Evolutionary conservation across 139 green algal species (phyloP).

Genomic region (Chlorella sp.): DNA sequence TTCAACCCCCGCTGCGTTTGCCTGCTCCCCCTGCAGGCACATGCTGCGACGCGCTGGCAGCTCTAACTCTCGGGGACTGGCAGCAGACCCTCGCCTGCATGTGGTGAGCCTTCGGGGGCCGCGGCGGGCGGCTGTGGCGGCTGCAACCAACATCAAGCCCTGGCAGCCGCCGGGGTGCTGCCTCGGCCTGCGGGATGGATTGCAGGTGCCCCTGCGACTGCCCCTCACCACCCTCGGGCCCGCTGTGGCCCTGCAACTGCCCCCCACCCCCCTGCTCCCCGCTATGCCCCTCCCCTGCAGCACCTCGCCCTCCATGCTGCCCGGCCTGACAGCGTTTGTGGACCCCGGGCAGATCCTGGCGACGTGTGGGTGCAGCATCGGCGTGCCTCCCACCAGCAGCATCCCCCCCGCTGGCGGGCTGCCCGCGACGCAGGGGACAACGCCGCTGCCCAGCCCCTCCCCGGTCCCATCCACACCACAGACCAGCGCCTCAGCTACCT

Average conservation of each 20-base stretch:
- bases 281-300: too few relatives aligned
- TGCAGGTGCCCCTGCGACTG: too few relatives aligned
- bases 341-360: not conserved
- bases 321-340: not conserved
- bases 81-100: conserved; percentile 4
- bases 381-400: not conserved
- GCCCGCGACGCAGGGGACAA: not conserved
- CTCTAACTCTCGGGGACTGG: not conserved
- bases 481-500: not conserved
- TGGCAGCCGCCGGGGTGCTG: too few relatives aligned
- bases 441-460: not conserved
- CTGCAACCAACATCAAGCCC: too few relatives aligned
- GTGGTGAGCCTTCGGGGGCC: not conserved
- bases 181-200: too few relatives aligned
- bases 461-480: not conserved
- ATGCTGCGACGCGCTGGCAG: conserved; percentile 12
- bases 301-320: not conserved
- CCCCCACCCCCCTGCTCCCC: too few relatives aligned
- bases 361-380: not conserved
- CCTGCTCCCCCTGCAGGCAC: not conserved
- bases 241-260: not conserved
- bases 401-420: too few relatives aligned
- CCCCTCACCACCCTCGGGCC: too few relatives aligned
- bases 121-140: too few relatives aligned
- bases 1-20: not conserved